Conservation (phyloP, 306 rosid genomes). For the Vigna unguiculata region DNA sequence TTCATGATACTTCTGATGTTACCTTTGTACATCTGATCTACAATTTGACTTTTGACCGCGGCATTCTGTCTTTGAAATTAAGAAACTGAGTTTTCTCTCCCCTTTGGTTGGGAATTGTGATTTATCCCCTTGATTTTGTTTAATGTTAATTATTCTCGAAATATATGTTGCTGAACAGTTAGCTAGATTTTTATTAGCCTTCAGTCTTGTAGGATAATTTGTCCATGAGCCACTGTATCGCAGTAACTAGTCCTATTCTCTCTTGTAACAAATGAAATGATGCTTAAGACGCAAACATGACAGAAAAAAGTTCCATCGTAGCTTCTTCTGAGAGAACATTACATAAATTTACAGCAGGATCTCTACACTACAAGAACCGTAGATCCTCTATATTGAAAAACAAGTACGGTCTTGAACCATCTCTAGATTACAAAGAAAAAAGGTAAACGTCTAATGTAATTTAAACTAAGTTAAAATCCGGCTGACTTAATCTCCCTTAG, state of each 20-base stretch:
- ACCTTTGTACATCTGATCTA: conserved; percentile 33
- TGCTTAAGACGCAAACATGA: not conserved
- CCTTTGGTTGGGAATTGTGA: conserved; percentile 24
- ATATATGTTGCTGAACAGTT: conserved; percentile 25
- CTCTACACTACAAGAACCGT: conserved; percentile 51
- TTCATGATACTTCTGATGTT: conserved; percentile 36
- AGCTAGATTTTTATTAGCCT: not conserved
- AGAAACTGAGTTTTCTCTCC: not conserved
- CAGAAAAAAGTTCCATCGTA: conserved; percentile 38
- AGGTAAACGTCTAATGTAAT: conserved; percentile 46
- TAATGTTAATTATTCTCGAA: conserved; percentile 20
- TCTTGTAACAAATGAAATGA: not conserved
- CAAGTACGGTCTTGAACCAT: conserved; percentile 40
- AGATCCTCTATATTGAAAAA: conserved; percentile 49
- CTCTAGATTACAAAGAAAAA: conserved; percentile 42
- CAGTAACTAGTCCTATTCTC: conserved; percentile 22
- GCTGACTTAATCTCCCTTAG: conserved; percentile 66
- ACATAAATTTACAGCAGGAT: conserved; percentile 62
- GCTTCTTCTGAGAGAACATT: conserved; percentile 42
- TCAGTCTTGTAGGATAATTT: conserved; percentile 12
- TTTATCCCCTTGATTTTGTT: not conserved
- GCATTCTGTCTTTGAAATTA: conserved; percentile 39
- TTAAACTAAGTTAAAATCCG: conserved; percentile 49
- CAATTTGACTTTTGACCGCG: conserved; percentile 25
- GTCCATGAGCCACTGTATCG: not conserved